Conservation (phyloP, 495 filamentous ascomycete genomes). For the Evansstolkia leycettana region DNA sequence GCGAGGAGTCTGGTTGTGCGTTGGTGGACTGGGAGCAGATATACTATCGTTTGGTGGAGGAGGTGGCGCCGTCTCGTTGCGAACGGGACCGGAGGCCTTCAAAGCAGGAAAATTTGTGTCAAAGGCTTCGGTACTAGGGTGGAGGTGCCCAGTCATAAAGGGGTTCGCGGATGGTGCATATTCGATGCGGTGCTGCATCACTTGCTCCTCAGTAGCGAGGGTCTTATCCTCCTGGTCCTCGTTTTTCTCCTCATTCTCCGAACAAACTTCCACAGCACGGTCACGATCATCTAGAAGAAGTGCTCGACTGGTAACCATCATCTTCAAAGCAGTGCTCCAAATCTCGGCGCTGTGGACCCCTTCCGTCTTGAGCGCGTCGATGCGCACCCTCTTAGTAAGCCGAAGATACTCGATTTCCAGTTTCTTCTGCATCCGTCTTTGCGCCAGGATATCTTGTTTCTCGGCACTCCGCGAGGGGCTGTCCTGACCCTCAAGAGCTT, state of each 20-base stretch:
- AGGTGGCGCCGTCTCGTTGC: not conserved
- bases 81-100: not conserved
- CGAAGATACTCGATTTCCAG: slow-evolving; percentile 8
- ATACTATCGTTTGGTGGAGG: not conserved
- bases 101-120: slow-evolving; percentile 9
- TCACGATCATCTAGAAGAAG: slow-evolving; percentile 16
- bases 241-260: slow-evolving; percentile 1
- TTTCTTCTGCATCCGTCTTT: slow-evolving; percentile 12
- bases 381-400: slow-evolving; percentile 12
- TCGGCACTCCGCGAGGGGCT: slow-evolving; percentile 3
- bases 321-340: slow-evolving; percentile 19
- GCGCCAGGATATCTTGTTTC: slow-evolving; percentile 2
- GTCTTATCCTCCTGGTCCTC: not conserved
- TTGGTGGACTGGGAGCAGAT: not conserved
- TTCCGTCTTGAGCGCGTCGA: slow-evolving; percentile 14
- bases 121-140: slow-evolving; percentile 6
- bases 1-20: not conserved
- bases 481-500: not conserved
- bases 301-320: slow-evolving; percentile 19
- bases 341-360: slow-evolving; percentile 19
- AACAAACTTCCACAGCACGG: slow-evolving; percentile 2
- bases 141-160: too few species aligned
- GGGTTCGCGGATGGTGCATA: too few species aligned
- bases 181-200: slow-evolving; percentile 1
- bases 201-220: not conserved